Evolutionary conservation across 768 basidiomycete species (phyloP), one percentile per base, ranked within the genome.

Genomic region (Lactifluus pinguis): DNA sequence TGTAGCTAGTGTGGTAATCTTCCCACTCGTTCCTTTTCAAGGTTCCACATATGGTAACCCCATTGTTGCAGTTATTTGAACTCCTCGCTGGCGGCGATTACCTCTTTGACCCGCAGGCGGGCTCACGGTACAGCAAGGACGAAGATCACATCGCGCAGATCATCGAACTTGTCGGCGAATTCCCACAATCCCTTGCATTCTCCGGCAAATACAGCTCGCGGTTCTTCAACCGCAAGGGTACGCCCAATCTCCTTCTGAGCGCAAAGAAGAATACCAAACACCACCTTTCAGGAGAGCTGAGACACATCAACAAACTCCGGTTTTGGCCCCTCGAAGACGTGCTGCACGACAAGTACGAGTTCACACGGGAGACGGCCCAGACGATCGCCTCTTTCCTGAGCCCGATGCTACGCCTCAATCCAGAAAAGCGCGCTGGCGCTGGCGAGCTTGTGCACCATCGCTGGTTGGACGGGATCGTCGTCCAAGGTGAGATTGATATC

Each of bases 61-160:
- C 9, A 17, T 44, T 10, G 9, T 30, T 42, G 8, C 19, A 94
- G 92, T 81, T 93, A 44, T 99, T 99, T 71, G 95, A 98, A 71
- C 83, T 98, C 45, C 83, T 98, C 65, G 92, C 90, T 0, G 95
- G 95, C 19, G 95, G 97, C 21, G 95, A 98, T 72, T 99, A 98
- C 74, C 82, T 99, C 41, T 99, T 99, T 70, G 97, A 98, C 70
- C 95, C 95, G 0, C 93, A 93, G 21, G 89, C 91, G 1, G 95
- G 95, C 2, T 86, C 91, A 51, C 85, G 94, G 45, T 98, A 97
- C 70, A 91, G 87, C 76, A 98, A 98, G 72, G 92, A 95, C 73
- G 93, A 95, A 71, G 90, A 93, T 69, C 95, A 99, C 69, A 92
- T 98, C 62, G 95, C 97, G 3, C 97, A 99, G 76, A 92, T 98